Evolutionary conservation across 345 rosid species (phyloP).

Genomic region (Eucalyptus tenuipes): DNA sequence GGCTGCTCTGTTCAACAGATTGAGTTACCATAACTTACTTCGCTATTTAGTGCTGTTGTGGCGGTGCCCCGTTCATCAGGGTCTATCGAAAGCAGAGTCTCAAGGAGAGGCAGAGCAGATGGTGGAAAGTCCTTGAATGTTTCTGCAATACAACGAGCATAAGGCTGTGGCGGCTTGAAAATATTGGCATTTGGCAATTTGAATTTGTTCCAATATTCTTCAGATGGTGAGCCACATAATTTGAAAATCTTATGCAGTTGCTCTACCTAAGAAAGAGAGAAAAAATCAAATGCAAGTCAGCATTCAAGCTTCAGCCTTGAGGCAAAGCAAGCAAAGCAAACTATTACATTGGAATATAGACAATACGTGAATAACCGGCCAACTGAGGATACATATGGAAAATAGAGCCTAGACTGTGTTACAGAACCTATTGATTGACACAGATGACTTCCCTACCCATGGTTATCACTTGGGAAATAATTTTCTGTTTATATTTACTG

Average conservation of each 20-base stretch:
- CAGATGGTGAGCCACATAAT: slow-evolving; percentile 86
- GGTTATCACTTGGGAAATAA: neutral
- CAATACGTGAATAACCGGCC: neutral
- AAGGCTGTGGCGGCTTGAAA: slow-evolving; percentile 70
- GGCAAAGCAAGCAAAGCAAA: neutral
- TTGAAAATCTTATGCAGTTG: slow-evolving; percentile 89
- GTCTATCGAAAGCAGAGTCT: slow-evolving; percentile 66
- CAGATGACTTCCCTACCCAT: neutral
- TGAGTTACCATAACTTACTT: slow-evolving; percentile 29
- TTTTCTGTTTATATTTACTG: neutral
- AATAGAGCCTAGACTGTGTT: neutral
- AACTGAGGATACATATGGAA: neutral
- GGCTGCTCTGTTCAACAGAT: neutral
- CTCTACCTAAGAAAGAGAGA: slow-evolving; percentile 49
- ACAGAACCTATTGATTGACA: neutral
- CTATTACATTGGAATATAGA: neutral
- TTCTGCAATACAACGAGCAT: slow-evolving; percentile 60
- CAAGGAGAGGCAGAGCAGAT: slow-evolving; percentile 46
- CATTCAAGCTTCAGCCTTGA: neutral
- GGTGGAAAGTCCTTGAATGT: slow-evolving; percentile 61
- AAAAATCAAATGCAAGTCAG: neutral
- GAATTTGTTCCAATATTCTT: slow-evolving; percentile 76
- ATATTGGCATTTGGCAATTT: slow-evolving; percentile 78
- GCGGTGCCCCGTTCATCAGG: slow-evolving; percentile 79
- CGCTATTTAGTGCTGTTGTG: slow-evolving; percentile 53